Evolutionary conservation across 768 basidiomycete genomes (phyloP), one percentile per base, ranked within the genome.

Genomic region (Kwoniella heveanensis): DNA sequence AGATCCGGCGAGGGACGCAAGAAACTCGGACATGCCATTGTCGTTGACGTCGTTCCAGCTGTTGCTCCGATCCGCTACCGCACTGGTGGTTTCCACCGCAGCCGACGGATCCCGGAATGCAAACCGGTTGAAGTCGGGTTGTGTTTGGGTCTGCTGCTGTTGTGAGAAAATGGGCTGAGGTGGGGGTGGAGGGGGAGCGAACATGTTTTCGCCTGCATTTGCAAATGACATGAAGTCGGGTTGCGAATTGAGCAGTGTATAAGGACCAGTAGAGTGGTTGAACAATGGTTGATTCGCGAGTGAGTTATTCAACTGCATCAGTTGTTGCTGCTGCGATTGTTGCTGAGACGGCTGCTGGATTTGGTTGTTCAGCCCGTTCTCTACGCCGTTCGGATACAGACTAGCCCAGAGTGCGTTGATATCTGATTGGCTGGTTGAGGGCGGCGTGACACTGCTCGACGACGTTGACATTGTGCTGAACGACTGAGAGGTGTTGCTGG

Each of bases 381-480:
- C 53, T 24, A 59, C 62, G 47, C 67, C 69, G 26, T 71, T 62
- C 5, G 70, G 74, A 56, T 73, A 69, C 50, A 73, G 69, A 54
- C 72, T 71, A 12, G 71, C 71, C 74, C 74, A 76, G 6, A 76
- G 55, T 2, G 74, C 74, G 29, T 76, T 71, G 26, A 76, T 65
- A 22, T 76, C 74, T 17, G 69, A 65, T 47, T 68, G 67, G 53
- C 61, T 62, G 26, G 51, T 54, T 10, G 64, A 57, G 22, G 44
- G 63, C 2, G 67, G 68, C 25, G 68, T 49, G 21, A 64, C 21
- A 10, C 39, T 30, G 29, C 19, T 25, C 10, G 54, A 60, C 15
- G 59, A 52, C 15, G 32, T 29, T 7, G 66, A 71, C 19, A 22
- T 39, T 4, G 55, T 54, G 22, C 65, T 48, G n/a, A 66, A 57